Conservation (phyloP, 495 filamentous ascomycete species). For the Geoglossum glabrum region DNA sequence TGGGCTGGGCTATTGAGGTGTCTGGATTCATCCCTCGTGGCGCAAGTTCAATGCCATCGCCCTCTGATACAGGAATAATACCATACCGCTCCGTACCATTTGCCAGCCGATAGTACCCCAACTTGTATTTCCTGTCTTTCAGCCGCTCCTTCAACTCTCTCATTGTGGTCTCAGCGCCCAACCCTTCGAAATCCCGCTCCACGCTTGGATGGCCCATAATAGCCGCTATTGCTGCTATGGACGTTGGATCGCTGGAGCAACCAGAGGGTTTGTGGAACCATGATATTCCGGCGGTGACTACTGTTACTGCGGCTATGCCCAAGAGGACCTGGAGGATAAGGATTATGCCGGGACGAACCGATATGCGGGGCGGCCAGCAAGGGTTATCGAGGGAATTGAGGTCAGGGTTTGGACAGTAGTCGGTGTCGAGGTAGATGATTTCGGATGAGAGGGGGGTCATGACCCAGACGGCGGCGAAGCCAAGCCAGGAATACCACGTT, state of each 20-base stretch:
- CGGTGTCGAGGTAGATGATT: neutral
- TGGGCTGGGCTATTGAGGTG: neutral
- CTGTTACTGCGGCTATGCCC: neutral
- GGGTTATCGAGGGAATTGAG: neutral
- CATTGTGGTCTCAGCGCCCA: slow-evolving; percentile 2
- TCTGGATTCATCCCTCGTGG: neutral
- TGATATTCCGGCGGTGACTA: neutral
- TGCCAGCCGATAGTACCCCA: neutral
- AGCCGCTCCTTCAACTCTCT: neutral
- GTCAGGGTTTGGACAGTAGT: neutral
- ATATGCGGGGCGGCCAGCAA: neutral
- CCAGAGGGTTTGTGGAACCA: neutral
- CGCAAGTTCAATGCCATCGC: neutral
- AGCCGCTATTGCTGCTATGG: slow-evolving; percentile 5
- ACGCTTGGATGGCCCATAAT: slow-evolving; percentile 8
- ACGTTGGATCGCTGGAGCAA: neutral
- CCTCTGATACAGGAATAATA: neutral
- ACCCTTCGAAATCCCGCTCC: slow-evolving; percentile 1
- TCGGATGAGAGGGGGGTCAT: slow-evolving; percentile 1
- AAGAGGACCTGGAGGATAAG: neutral
- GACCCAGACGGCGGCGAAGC: neutral
- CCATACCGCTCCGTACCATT: neutral
- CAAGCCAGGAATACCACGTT: neutral
- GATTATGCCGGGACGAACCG: neutral
- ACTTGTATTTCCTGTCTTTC: neutral